These are phyloP conservation scores for Phaeosphaeriaceae sp. DNA, from an alignment of 2,329 filamentous ascomycete species.

Conservation along the genomic window DNA sequence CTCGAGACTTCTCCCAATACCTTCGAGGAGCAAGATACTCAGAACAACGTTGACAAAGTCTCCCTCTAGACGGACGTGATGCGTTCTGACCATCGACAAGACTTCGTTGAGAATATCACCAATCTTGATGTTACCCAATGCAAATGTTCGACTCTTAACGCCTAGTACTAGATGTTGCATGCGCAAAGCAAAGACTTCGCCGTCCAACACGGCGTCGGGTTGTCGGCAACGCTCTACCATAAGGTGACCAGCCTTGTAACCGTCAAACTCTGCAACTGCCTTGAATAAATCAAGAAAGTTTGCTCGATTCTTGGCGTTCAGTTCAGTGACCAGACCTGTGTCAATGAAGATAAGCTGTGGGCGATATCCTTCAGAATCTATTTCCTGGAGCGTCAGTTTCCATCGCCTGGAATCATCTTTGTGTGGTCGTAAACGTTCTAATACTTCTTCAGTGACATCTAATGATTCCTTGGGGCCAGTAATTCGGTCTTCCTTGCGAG, in stretches of 20 bases:
- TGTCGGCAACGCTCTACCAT: slow-evolving; percentile 97
- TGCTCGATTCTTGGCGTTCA: slow-evolving; percentile 81
- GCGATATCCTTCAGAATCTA: slow-evolving; percentile 86
- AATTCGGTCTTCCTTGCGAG: slow-evolving; percentile 41
- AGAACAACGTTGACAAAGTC: slow-evolving; percentile 99
- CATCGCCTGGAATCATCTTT: slow-evolving; percentile 72
- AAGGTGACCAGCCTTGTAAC: slow-evolving; percentile 89
- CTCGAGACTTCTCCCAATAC: slow-evolving; percentile 86
- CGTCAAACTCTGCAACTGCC: slow-evolving; percentile 94
- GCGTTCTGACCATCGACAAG: slow-evolving; percentile 84
- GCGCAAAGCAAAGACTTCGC: slow-evolving; percentile 89
- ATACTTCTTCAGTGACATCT: slow-evolving; percentile 87
- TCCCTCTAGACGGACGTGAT: slow-evolving; percentile 93
- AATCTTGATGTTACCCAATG: slow-evolving; percentile 92
- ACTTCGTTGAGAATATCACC: slow-evolving; percentile 93
- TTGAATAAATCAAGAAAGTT: slow-evolving; percentile 98
- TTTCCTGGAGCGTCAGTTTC: slow-evolving; percentile 73
- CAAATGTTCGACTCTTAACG: slow-evolving; percentile 89
- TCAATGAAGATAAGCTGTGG: slow-evolving; percentile 98
- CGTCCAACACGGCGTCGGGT: slow-evolving; percentile 85
- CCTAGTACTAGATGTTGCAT: slow-evolving; percentile 96
- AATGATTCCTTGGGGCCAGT: slow-evolving; percentile 57
- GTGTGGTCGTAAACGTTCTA: slow-evolving; percentile 78
- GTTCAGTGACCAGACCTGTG: slow-evolving; percentile 90
- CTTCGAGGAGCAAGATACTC: slow-evolving; percentile 89